Evolutionary conservation across 1,139 yeast genomes (phyloP).

Genomic region (Candida neerlandica): DNA sequence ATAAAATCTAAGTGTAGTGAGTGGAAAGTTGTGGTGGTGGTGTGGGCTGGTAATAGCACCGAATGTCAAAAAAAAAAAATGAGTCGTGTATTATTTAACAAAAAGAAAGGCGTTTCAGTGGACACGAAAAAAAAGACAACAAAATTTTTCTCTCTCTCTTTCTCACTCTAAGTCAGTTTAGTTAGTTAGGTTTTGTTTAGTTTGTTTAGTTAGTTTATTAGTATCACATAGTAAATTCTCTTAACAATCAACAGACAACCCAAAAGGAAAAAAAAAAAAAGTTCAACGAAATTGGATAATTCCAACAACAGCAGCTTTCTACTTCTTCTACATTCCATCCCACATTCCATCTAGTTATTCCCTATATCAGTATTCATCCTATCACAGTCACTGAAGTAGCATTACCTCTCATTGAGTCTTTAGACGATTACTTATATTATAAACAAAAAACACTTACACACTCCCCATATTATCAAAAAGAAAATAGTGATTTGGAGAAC

Average conservation of each 20-base stretch:
- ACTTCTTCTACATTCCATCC: not conserved
- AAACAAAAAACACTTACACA: not conserved
- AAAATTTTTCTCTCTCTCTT: not conserved
- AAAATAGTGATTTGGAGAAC: conserved; percentile 1
- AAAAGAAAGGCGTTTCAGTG: not conserved
- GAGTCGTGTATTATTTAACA: not conserved
- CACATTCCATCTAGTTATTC: too few species aligned
- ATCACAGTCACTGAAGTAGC: not conserved
- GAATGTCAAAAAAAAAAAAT: not conserved
- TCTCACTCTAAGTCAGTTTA: too few species aligned
- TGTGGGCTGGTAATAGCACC: not conserved
- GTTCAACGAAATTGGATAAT: not conserved
- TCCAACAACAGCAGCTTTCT: not conserved
- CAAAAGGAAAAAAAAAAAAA: conserved; percentile 2
- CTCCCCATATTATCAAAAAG: not conserved
- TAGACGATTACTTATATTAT: not conserved
- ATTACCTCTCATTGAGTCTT: not conserved
- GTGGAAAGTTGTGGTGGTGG: not conserved
- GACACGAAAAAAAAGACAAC: not conserved
- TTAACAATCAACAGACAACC: conserved; percentile 1
- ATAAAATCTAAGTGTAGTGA: too few species aligned
- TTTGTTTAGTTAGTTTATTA: too few species aligned
- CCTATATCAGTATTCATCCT: not conserved
- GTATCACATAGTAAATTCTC: too few species aligned
- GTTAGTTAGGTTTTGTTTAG: too few species aligned